These are phyloP conservation scores for Aquilaria agallochum DNA, from an alignment of 441 rosid genomes.

Conservation along the genomic window DNA sequence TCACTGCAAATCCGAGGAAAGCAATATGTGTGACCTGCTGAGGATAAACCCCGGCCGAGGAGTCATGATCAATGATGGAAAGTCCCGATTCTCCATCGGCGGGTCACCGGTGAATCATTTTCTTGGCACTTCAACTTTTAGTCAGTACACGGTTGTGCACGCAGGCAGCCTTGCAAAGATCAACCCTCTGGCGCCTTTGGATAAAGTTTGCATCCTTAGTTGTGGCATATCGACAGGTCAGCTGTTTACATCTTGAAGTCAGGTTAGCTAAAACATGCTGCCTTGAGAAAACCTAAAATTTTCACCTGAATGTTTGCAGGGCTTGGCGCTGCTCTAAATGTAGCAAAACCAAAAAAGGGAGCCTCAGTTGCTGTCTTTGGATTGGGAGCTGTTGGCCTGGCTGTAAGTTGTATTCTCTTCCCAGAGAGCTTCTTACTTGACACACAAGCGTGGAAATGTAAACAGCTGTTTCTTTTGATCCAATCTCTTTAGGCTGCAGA, in stretches of 20 bases:
- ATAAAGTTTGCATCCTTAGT: conserved; percentile 43
- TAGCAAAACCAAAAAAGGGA: conserved; percentile 39
- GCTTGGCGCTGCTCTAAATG: conserved; percentile 38
- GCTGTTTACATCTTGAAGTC: neutral
- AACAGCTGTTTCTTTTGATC: neutral
- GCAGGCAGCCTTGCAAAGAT: conserved; percentile 38
- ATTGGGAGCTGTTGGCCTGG: conserved; percentile 49
- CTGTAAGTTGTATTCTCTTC: conserved; percentile 21
- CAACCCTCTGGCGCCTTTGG: conserved; percentile 34
- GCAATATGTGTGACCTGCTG: conserved; percentile 37
- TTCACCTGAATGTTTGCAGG: conserved; percentile 17
- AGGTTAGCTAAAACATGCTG: too few species aligned
- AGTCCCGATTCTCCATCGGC: conserved; percentile 34
- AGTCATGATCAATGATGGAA: conserved; percentile 38
- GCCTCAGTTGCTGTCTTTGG: conserved; percentile 41
- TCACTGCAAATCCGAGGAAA: conserved; percentile 31
- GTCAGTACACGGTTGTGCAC: conserved; percentile 40
- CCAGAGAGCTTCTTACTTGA: neutral
- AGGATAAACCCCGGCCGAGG: conserved; percentile 30
- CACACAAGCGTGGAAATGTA: neutral
- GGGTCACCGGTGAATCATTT: conserved; percentile 37
- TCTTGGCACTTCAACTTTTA: conserved; percentile 42
- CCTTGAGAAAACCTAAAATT: too few species aligned
- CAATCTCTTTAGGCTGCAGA: conserved; percentile 32
- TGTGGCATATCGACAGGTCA: conserved; percentile 45